A percentile compares a stretch with the other conserved stretches of the same genome.
Evolutionary conservation across 2,329 filamentous ascomycete species (phyloP).

Genomic region (Microdochium trichocladiopsis): DNA sequence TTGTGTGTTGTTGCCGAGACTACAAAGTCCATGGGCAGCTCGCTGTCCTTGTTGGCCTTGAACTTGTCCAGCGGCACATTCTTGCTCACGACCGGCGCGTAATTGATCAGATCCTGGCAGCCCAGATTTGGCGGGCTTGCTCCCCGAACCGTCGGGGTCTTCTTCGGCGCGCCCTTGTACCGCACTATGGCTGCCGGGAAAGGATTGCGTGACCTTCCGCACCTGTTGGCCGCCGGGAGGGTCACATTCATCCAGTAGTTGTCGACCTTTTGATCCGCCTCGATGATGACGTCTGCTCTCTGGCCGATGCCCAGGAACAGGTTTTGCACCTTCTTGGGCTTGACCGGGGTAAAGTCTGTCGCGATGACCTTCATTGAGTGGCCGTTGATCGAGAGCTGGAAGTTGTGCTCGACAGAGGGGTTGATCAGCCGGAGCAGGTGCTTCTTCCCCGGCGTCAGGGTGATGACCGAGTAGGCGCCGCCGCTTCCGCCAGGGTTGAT

Average conservation of each 20-base stretch:
- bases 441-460: conserved; percentile 30
- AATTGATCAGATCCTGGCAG: conserved; percentile 10
- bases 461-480: conserved; percentile 19
- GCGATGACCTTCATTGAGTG: conserved; percentile 46
- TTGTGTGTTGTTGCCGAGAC: conserved; percentile 1
- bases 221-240: conserved; percentile 4
- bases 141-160: conserved; percentile 9
- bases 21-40: conserved; percentile 8
- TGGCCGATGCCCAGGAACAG: conserved; percentile 42
- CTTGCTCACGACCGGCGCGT: conserved; percentile 10
- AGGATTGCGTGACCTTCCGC: conserved; percentile 9
- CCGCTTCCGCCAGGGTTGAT: conserved; percentile 21
- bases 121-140: conserved; percentile 4
- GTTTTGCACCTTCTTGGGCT: conserved; percentile 38
- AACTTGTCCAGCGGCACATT: no score
- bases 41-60: not conserved
- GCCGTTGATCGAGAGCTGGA: conserved; percentile 43
- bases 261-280: conserved; percentile 22
- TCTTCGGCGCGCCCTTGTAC: conserved; percentile 6
- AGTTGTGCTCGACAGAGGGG: conserved; percentile 37
- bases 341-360: conserved; percentile 44
- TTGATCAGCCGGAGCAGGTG: conserved; percentile 43
- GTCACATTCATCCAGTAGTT: conserved; percentile 23
- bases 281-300: conserved; percentile 38
- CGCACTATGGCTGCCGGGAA: conserved; percentile 13